Evolutionary conservation across 2,329 filamentous ascomycete genomes (phyloP), one percentile per base, ranked within the genome.

Genomic region (Thelonectria olida): DNA sequence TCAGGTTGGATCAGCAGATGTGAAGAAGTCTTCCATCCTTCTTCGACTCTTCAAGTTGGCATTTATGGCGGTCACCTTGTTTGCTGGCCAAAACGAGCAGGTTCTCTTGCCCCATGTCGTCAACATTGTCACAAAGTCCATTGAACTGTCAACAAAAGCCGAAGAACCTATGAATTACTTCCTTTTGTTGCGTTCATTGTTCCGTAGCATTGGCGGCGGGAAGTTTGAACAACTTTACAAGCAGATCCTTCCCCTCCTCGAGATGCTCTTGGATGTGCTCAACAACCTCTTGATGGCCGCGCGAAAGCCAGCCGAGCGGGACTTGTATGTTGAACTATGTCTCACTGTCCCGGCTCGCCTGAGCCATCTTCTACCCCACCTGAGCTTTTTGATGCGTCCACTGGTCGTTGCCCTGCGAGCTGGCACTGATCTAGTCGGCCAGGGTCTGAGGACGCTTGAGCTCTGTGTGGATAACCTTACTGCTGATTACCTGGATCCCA

Each of bases 151-250:
- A 1, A 97, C 96, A 7, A 96, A 91, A 59, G 96, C 96, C 0
- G 93, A 97, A 71, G 95, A 98, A 74, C 96, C 96, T 0, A 97
- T 97, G 87, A 99, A 99, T 76, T 99, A 99, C 79, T 99, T 99
- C 78, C 84, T 97, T 10, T 85, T 99, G 2, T 82, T 99, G 38
- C 87, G 96, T 31, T 97, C 94, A 0, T 82, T 99, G 2, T 99
- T 99, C 76, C 84, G 96, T 58, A 98, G 95, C 74, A 99, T 99
- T 54, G 96, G 96, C 20, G 96, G 96, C 50, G 96, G 96, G 7
- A 91, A 97, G 64, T 99, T 99, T 68, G 96, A 99, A 80, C 92
- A 97, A 68, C 84, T 99, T 1, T 99, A 99, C 77, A 99, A 99
- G 80, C 95, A 98, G 76, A 97, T 99, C 45, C 80, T 99, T 12